A percentile compares a stretch with the other conserved stretches of the same genome.
These are phyloP conservation scores for Monosporascus sp. DNA, from an alignment of 2,329 filamentous ascomycete species.

Conservation along the genomic window DNA sequence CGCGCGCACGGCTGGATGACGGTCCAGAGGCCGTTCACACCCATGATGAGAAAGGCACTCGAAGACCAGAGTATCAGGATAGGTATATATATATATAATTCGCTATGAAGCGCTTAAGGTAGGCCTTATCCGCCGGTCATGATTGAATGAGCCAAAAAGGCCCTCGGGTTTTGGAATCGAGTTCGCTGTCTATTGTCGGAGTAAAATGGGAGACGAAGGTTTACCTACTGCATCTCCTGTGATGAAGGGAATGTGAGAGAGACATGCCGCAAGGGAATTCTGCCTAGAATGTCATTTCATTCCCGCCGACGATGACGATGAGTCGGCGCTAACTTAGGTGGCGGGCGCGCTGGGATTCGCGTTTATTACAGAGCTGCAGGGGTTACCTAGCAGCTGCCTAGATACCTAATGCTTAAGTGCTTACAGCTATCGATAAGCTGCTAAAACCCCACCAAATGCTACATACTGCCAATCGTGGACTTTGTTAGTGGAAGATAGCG, in stretches of 20 bases:
- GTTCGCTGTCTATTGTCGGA: no score
- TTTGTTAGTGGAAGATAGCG: no score
- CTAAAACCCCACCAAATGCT: neutral
- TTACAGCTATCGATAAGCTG: neutral
- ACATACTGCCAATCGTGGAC: no score
- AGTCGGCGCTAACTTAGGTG: slow-evolving; percentile 7
- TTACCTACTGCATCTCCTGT: no score
- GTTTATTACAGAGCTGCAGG: neutral
- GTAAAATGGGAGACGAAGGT: neutral
- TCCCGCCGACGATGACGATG: slow-evolving; percentile 9
- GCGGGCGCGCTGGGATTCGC: neutral
- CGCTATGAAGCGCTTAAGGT: neutral
- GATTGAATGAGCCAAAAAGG: no score
- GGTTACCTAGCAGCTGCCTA: no score
- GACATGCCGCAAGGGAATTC: neutral
- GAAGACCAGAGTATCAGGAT: no score
- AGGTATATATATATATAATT: neutral
- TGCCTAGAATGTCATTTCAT: neutral
- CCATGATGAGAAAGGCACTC: slow-evolving; percentile 54
- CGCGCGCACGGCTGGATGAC: slow-evolving; percentile 92
- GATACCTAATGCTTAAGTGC: no score
- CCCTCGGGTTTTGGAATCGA: no score
- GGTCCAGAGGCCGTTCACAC: slow-evolving; percentile 96
- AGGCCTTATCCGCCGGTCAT: no score
- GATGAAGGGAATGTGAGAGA: neutral